Percentiles rank a stretch among this genome's conserved stretches.
Conservation (phyloP, 2,329 filamentous ascomycete genomes). For the Plenodomus lindquistii region DNA sequence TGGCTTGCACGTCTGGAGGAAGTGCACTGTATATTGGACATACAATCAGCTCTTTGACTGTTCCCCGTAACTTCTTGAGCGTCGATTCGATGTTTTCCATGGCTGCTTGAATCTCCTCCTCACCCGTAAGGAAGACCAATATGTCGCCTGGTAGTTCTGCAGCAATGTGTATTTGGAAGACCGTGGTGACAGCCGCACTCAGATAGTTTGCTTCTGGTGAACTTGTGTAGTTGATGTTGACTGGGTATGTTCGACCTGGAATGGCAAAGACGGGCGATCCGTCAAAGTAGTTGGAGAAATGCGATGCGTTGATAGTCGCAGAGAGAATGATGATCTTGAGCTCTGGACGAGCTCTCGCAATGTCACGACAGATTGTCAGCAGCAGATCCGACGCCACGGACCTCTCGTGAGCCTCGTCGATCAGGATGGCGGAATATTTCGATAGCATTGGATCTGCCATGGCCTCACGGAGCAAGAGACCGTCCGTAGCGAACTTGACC, state of each 20-base stretch:
- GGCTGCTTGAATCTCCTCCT: slow-evolving; percentile 92
- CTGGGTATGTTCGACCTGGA: slow-evolving; percentile 83
- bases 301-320: slow-evolving; percentile 90
- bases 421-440: slow-evolving; percentile 87
- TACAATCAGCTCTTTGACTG: slow-evolving; percentile 84
- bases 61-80: slow-evolving; percentile 79
- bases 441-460: slow-evolving; percentile 84
- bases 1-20: slow-evolving; percentile 85
- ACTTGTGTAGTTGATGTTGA: slow-evolving; percentile 88
- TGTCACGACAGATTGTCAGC: slow-evolving; percentile 84
- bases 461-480: slow-evolving; percentile 88
- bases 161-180: slow-evolving; percentile 95
- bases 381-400: slow-evolving; percentile 90
- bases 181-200: slow-evolving; percentile 85
- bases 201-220: slow-evolving; percentile 94
- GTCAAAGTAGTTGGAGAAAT: slow-evolving; percentile 90
- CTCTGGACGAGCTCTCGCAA: slow-evolving; percentile 80
- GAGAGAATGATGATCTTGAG: slow-evolving; percentile 90
- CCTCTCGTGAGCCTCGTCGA: slow-evolving; percentile 96
- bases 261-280: slow-evolving; percentile 94
- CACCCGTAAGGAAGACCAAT: slow-evolving; percentile 89
- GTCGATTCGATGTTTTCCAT: slow-evolving; percentile 85
- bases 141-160: slow-evolving; percentile 73
- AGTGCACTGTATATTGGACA: slow-evolving; percentile 94
- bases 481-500: slow-evolving; percentile 96